Base-by-base conservation (phyloP, 768 basidiomycete genomes). In the Suillus cothurnatus region DNA sequence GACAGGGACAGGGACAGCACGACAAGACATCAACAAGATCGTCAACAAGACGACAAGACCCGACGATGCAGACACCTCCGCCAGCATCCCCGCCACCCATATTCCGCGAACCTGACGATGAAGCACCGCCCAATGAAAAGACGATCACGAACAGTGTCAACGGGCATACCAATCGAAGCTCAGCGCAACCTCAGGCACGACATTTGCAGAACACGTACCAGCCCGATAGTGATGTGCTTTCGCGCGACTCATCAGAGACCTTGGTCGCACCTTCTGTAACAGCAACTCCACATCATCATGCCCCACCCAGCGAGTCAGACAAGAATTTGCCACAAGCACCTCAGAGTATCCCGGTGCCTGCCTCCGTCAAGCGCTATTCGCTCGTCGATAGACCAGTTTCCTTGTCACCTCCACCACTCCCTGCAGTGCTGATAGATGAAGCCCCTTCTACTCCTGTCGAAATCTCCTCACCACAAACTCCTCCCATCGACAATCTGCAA, bases 301-400 rank as follows among this genome's bases (percentile, higher is more conserved):
- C 73, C 28, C 64, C 61, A n/a, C 67, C 70, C 31, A 71, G 71
- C 39, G 73, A 67, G 52, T 61, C 65, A 38, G 70, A 72, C 23
- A 69, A 63, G 49, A 69, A 73, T 39, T 67, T 78, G 17, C 75
- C 80, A 3, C 70, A 74, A 9, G 62, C 74, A 31, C 69, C 71
- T 23, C 71, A 72, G 36, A 21, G 63, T 15, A 59, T 47, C 0
- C 68, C 61, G 5, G 88, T 89, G 14, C 93, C 92, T 6, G 76
- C 90, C 7, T 85, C 80, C 62, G 86, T 94, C 49, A 92, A 90
- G 71, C 87, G 93, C 9, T 94, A 90, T 72, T 92, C 93, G 2
- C 81, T 95, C 23, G 85, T 89, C 23, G 93, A 95, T 70, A 88
- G 83, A 61, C 93, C 92, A 21, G 71, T 87, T 34, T 74, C 75